These are phyloP conservation scores for Abrus precatorius DNA, from an alignment of 306 rosid species.

Conservation along the genomic window DNA sequence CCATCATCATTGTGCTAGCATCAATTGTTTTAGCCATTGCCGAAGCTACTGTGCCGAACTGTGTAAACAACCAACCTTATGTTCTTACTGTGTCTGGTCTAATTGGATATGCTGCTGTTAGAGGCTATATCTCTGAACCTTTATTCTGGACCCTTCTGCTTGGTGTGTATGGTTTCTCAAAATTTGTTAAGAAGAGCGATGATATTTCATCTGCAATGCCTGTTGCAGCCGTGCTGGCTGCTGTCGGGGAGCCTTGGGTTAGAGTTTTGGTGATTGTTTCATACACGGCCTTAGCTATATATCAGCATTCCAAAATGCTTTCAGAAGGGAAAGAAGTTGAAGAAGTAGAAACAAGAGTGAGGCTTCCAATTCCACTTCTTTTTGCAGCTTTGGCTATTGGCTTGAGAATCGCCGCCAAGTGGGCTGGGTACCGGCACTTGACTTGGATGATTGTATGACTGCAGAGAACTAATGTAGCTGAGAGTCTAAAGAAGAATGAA, in stretches of 20 bases:
- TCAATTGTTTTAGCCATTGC: slow-evolving; percentile 79
- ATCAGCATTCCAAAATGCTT: slow-evolving; percentile 63
- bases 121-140: slow-evolving; percentile 81
- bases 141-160: slow-evolving; percentile 87
- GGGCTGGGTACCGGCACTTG: slow-evolving; percentile 93
- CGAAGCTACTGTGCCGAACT: slow-evolving; percentile 77
- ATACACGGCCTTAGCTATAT: slow-evolving; percentile 69
- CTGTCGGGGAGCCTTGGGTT: slow-evolving; percentile 93
- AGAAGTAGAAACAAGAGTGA: slow-evolving; percentile 52
- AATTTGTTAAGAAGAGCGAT: slow-evolving; percentile 70
- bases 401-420: slow-evolving; percentile 78
- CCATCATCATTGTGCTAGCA: slow-evolving; percentile 65
- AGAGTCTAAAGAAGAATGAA: not conserved
- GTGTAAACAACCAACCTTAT: slow-evolving; percentile 72
- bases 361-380: slow-evolving; percentile 77
- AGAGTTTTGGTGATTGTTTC: slow-evolving; percentile 73
- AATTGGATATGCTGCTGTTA: slow-evolving; percentile 82
- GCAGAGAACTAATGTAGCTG: not conserved
- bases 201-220: slow-evolving; percentile 84
- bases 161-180: slow-evolving; percentile 71
- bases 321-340: slow-evolving; percentile 56
- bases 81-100: slow-evolving; percentile 78
- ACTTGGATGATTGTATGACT: slow-evolving; percentile 86
- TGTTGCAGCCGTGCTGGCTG: slow-evolving; percentile 81
- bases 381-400: slow-evolving; percentile 86